Conservation (phyloP, 345 rosid species). For the Erucastrum elatum region DNA sequence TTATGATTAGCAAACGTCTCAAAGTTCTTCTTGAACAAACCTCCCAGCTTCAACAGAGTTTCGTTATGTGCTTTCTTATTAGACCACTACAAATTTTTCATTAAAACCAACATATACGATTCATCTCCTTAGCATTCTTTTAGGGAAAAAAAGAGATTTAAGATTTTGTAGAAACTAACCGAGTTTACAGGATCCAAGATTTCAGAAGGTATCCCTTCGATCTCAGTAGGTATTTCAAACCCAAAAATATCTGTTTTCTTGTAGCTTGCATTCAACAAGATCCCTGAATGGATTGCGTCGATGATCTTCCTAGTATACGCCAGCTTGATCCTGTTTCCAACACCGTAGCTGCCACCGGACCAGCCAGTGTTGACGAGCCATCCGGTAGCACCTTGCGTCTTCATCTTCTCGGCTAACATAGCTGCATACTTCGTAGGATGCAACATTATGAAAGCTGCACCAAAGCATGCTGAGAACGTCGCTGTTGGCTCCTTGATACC, state of each 20-base stretch:
- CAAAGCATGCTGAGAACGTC: slow-evolving; percentile 96
- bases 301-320: slow-evolving; percentile 86
- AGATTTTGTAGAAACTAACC: slow-evolving; percentile 43
- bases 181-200: slow-evolving; percentile 79
- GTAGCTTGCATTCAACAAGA: slow-evolving; percentile 61
- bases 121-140: background rate
- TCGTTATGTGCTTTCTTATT: slow-evolving; percentile 75
- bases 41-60: slow-evolving; percentile 77
- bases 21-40: slow-evolving; percentile 84
- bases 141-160: too few species aligned
- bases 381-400: slow-evolving; percentile 86
- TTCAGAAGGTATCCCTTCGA: slow-evolving; percentile 83
- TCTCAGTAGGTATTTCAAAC: slow-evolving; percentile 72
- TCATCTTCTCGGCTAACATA: slow-evolving; percentile 95
- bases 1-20: slow-evolving; percentile 67
- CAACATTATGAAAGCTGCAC: slow-evolving; percentile 95
- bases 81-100: slow-evolving; percentile 60
- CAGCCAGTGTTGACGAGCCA: slow-evolving; percentile 99
- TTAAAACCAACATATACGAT: background rate
- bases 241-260: slow-evolving; percentile 79
- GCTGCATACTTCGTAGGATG: slow-evolving; percentile 97
- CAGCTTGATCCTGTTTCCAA: slow-evolving; percentile 81
- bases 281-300: slow-evolving; percentile 85
- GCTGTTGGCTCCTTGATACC: slow-evolving; percentile 91
- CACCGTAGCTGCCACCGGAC: slow-evolving; percentile 95